A percentile compares a stretch with the other conserved stretches of the same genome.
phyloP scores from a whole-genome alignment of 78 protist species.

The Guillardia theta region DNA sequence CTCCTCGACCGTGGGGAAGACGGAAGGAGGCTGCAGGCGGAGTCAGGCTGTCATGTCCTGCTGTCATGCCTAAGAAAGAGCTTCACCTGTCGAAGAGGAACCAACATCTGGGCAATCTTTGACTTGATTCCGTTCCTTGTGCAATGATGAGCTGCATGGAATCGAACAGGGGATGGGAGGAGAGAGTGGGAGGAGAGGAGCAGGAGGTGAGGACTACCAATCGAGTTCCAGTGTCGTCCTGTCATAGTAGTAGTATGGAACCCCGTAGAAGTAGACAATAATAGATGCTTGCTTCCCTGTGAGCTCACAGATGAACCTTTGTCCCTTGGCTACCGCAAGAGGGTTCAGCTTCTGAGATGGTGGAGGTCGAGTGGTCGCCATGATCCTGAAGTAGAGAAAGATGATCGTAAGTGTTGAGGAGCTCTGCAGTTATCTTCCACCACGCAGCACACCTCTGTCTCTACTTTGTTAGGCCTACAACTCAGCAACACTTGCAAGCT shows the following conservation, averaged over 20 bases:
- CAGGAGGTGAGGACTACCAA: too few species aligned
- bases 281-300: background rate
- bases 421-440: too few species aligned
- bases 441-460: background rate
- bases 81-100: background rate
- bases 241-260: background rate
- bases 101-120: slow-evolving; percentile 36
- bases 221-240: slow-evolving; percentile 7
- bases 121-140: slow-evolving; percentile 41
- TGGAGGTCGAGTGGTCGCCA: background rate
- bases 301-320: background rate
- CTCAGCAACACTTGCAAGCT: background rate
- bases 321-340: slow-evolving; percentile 25
- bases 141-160: too few species aligned
- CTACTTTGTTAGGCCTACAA: background rate
- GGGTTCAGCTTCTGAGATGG: background rate
- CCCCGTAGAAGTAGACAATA: background rate
- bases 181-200: too few species aligned
- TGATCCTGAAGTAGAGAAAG: background rate
- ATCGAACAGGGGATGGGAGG: too few species aligned
- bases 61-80: background rate
- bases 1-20: slow-evolving; percentile 40
- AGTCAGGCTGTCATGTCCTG: background rate
- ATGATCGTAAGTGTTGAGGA: too few species aligned
- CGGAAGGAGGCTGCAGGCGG: background rate